Base-by-base conservation (phyloP, 495 filamentous ascomycete species). In the Penicillium canescens region DNA sequence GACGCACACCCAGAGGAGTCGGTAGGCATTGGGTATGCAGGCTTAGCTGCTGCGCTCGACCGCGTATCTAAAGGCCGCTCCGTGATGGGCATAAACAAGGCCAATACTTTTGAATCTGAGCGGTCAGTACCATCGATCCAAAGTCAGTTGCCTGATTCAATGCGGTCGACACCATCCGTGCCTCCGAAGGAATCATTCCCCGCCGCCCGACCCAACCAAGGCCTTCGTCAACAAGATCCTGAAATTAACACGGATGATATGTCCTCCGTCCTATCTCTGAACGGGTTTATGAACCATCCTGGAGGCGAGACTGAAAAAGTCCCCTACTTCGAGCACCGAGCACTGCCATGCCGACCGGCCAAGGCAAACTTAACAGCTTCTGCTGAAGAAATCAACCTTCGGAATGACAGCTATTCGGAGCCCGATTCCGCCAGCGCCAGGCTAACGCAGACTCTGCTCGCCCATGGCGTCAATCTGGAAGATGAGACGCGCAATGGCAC, bases 391-490 rank as follows among this genome's bases (percentile, higher is more conserved):
- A 16, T 42, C 36, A 20, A 50, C 38, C 14, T 54, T 23, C 11
- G 41, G 36, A 20, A 35, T 24, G 31, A 44, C 9, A 23, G 3
- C 7, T 24, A 43, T 20, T 52, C 50, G 12, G 50, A 52, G 11
- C 6, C 4, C 0, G 28, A 31, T 10, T 6, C 28, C 35, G 66
- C 68, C 51, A 75, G 73, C 23, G 65, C 71, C n/a, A 65, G 68
- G 26, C 59, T 82, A 16, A 66, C 71, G 4, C 73, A 76, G 18
- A 58, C 76, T 9, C 60, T 80, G 50, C 68, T 82, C 14, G 71
- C 67, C 20, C 76, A 84, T 42, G 74, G 74, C 18, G 81, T 72
- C 9, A 72, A 80, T 45, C 46, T 71, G 4, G 73, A 76, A 46
- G 60, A 70, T 1, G 50, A 75, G 12, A 72, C 70, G 46, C 59